These are phyloP conservation scores for Yamadazyma buinensis DNA, from an alignment of 1,139 yeast species.

Conservation along the genomic window DNA sequence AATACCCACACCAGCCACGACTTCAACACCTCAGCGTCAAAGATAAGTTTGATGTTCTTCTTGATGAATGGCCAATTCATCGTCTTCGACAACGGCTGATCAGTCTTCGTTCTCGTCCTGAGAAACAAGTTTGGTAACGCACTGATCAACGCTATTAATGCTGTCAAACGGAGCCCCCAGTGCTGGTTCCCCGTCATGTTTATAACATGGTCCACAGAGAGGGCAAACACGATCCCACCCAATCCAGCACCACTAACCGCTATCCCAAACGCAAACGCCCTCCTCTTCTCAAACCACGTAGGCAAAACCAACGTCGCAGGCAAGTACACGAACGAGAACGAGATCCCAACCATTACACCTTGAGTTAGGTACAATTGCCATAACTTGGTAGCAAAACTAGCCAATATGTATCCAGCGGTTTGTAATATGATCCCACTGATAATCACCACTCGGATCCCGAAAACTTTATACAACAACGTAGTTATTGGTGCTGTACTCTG, in stretches of 20 bases:
- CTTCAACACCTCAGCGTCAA: constrained; percentile 28
- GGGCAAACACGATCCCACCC: constrained; percentile 59
- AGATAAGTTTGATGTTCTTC: constrained; percentile 20
- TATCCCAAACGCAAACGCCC: constrained; percentile 60
- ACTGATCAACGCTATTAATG: constrained; percentile 32
- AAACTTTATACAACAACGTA: constrained; percentile 27
- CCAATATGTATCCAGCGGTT: constrained; percentile 56
- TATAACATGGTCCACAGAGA: constrained; percentile 46
- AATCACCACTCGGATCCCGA: constrained; percentile 36
- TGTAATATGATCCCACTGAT: constrained; percentile 48
- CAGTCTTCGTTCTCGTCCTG: constrained; percentile 40
- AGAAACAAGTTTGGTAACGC: constrained; percentile 32
- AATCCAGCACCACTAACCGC: constrained; percentile 61
- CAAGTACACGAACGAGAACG: constrained; percentile 56
- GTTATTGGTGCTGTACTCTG: constrained; percentile 56
- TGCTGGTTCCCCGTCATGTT: constrained; percentile 50
- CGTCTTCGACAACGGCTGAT: constrained; percentile 22
- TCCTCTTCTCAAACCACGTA: constrained; percentile 56
- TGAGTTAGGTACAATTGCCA: constrained; percentile 71
- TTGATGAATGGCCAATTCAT: constrained; percentile 18
- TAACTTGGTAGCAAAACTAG: constrained; percentile 57
- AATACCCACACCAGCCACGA: constrained; percentile 39
- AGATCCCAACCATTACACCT: constrained; percentile 62
- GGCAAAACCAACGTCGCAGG: constrained; percentile 59
- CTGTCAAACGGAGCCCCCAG: constrained; percentile 64